Evolutionary conservation across 139 green algal genomes (phyloP).

Genomic region (Chlamydomonas applanata): DNA sequence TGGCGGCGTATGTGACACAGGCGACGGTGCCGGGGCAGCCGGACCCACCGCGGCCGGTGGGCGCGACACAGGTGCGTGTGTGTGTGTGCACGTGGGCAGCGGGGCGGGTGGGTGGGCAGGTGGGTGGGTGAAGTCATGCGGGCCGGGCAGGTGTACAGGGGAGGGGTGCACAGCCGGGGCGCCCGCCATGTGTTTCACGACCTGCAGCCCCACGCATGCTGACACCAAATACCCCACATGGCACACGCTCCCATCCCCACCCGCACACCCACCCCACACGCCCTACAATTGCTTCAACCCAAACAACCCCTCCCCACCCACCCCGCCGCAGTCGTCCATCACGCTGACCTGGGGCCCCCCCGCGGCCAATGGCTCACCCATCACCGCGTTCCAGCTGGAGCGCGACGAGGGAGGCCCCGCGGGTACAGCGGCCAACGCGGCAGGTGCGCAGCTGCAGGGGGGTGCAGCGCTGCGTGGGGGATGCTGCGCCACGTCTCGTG

Average conservation of each 20-base stretch:
- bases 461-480: too few species aligned
- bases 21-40: constrained; percentile 59
- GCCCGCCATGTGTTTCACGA: too few species aligned
- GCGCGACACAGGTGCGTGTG: constrained; percentile 15
- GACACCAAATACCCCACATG: too few species aligned
- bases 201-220: too few species aligned
- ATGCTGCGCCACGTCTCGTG: too few species aligned
- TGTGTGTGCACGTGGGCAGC: too few species aligned
- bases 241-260: too few species aligned
- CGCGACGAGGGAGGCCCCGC: constrained; percentile 69
- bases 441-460: too few species aligned
- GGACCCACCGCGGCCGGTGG: constrained; percentile 23
- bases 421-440: too few species aligned
- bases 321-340: constrained; percentile 26
- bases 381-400: constrained; percentile 65
- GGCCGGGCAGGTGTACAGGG: too few species aligned
- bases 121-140: too few species aligned
- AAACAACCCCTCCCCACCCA: background rate
- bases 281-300: background rate
- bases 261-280: background rate
- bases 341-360: constrained; percentile 45
- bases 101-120: background rate
- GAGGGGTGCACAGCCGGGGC: too few species aligned
- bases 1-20: constrained; percentile 50
- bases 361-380: constrained; percentile 47